These are phyloP conservation scores for Cyanidium caldarium DNA, from an alignment of 23 red algal genomes.

Conservation along the genomic window DNA sequence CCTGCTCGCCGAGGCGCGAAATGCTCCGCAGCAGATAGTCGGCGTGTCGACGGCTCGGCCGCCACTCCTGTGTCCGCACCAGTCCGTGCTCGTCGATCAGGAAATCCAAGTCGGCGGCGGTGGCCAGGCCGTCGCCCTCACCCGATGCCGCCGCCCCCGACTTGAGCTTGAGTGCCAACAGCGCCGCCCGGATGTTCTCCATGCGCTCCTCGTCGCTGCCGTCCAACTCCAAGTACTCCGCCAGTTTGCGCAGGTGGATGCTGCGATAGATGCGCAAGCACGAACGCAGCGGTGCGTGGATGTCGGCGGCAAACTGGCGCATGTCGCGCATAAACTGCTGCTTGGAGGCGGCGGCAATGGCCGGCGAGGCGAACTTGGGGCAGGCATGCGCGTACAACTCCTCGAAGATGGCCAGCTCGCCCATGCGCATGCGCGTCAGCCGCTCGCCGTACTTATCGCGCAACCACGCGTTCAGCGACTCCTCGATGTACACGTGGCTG, in stretches of 20 bases:
- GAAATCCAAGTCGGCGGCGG: slow-evolving; percentile 44
- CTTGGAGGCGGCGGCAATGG: slow-evolving; percentile 37
- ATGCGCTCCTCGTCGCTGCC: not conserved
- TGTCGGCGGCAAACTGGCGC: not conserved
- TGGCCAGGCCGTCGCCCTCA: not conserved
- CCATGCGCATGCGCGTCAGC: slow-evolving; percentile 53
- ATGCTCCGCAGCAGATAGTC: slow-evolving; percentile 2
- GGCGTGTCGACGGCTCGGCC: not conserved
- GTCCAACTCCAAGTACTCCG: slow-evolving; percentile 71
- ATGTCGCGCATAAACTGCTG: slow-evolving; percentile 79
- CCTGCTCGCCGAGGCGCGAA: not conserved
- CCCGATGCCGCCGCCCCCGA: slow-evolving; percentile 15
- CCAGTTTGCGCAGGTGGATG: slow-evolving; percentile 82
- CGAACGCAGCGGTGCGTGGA: slow-evolving; percentile 22
- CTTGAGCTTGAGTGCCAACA: slow-evolving; percentile 78
- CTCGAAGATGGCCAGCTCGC: slow-evolving; percentile 59
- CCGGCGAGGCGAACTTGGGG: slow-evolving; percentile 83
- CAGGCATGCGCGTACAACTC: slow-evolving; percentile 73
- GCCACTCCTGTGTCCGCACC: not conserved
- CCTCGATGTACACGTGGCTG: slow-evolving; percentile 60
- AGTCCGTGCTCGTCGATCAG: slow-evolving; percentile 62
- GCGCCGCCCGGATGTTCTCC: slow-evolving; percentile 27
- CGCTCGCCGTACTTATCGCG: slow-evolving; percentile 68
- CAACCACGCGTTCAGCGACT: slow-evolving; percentile 54
- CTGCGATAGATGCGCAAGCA: slow-evolving; percentile 77